Conservation (phyloP, 2,329 filamentous ascomycete species). For the Pseudogymnoascus sp. region DNA sequence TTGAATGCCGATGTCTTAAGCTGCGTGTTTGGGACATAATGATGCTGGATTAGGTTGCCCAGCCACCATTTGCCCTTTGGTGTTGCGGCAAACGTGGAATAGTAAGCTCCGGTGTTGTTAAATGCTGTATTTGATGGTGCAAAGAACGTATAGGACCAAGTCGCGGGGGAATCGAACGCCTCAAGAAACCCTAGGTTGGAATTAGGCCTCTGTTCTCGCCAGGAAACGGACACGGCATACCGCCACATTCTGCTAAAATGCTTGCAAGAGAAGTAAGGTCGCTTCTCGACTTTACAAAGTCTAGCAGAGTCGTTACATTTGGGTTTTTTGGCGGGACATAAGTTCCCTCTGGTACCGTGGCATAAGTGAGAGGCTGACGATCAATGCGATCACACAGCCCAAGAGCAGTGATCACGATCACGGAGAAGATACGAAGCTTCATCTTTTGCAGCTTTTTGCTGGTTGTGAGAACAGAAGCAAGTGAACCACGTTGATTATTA, state of each 20-base stretch:
- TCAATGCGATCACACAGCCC: neutral
- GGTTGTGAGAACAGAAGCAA: neutral
- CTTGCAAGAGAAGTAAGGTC: conserved; percentile 15
- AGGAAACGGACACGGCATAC: conserved; percentile 4
- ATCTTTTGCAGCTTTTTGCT: neutral
- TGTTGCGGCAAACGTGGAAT: conserved; percentile 21
- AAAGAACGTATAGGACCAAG: conserved; percentile 29
- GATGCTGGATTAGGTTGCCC: conserved; percentile 21
- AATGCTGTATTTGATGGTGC: conserved; percentile 28
- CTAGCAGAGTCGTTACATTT: conserved; percentile 10
- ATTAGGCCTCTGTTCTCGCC: neutral
- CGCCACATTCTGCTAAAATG: conserved; percentile 14
- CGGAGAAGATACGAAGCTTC: conserved; percentile 1
- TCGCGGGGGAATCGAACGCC: conserved; percentile 25
- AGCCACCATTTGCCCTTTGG: conserved; percentile 27
- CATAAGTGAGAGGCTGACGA: conserved; percentile 12
- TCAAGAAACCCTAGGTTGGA: conserved; percentile 22
- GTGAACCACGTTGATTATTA: neutral
- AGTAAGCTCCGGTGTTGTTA: conserved; percentile 25
- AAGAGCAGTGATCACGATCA: neutral
- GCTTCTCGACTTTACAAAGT: conserved; percentile 15
- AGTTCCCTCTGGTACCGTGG: neutral
- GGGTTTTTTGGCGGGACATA: conserved; percentile 10
- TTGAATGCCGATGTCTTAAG: conserved; percentile 20
- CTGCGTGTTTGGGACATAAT: conserved; percentile 22